Base-by-base conservation (phyloP, 1,284 basidiomycete species). In the Sutorius eximius region DNA sequence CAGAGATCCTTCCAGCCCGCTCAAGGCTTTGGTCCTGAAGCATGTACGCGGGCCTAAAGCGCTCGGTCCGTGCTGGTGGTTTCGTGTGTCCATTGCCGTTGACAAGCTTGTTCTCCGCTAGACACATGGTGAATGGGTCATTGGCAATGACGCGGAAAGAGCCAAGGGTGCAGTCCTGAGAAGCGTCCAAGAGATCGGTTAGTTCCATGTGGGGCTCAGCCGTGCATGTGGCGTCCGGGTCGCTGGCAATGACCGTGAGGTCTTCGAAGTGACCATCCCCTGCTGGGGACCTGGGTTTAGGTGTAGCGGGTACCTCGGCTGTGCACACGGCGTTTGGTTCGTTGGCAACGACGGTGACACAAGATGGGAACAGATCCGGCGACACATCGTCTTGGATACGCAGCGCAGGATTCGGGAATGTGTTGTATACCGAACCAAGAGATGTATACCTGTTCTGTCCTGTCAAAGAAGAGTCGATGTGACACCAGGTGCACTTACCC, bases 351-450 rank as follows among this genome's bases (percentile, higher is more conserved):
- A 64, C 29, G 4, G 57, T 59, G n/a, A 59, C 24, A 36, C 55
- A 40, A 45, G 63, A 49, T 48, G 62, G 59, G 55, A 65, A 57
- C 42, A 55, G 20, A 16, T 55, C 51, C 38, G 41, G 45, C n/a
- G 45, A 53, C 9, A 52, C 42, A 48, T 61, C 57, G 46, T 64
- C 66, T 9, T 51, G 49, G 53, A 84, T 73, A 24, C 79, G 77
- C 7, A 97, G 80, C 0, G 89, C 82, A 1, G 96, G 96, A 65
- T 99, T 99, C 0, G 86, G 93, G 63, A 87, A 87, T 0, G 97
- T 98, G 73, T 98, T 98, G 73, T 86, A 92, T 1, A 91, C 95
- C 16, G 94, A 97, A 22, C 97, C 96, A 15, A 99, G 82, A 3
- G 94, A 97, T 0, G 97, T 99, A 72, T 97, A 99, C 32, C 93